Evolutionary conservation across 768 basidiomycete genomes (phyloP).

Genomic region (Chalciporus chontae): DNA sequence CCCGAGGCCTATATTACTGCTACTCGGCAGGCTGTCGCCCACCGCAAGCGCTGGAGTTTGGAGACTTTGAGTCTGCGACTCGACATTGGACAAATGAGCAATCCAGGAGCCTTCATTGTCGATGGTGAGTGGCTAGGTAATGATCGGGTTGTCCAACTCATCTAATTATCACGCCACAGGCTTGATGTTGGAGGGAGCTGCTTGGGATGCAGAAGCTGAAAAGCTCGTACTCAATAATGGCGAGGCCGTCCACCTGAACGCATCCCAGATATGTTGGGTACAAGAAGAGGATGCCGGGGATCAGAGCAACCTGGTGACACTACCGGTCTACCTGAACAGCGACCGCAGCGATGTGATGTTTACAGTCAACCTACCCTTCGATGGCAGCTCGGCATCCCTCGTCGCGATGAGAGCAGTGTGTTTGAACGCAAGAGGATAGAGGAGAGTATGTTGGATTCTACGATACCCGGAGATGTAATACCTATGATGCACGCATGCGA

Average conservation of each 20-base stretch:
- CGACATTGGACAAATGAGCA: conserved; percentile 77
- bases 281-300: conserved; percentile 42
- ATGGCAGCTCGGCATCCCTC: conserved; percentile 57
- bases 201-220: conserved; percentile 54
- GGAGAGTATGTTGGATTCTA: conserved; percentile 4
- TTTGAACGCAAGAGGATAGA: conserved; percentile 73
- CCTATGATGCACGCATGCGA: conserved; percentile 17
- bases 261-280: conserved; percentile 88
- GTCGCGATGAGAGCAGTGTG: conserved; percentile 90
- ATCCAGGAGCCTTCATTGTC: conserved; percentile 77
- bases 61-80: conserved; percentile 81
- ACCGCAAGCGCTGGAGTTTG: conserved; percentile 87
- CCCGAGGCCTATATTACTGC: conserved; percentile 97
- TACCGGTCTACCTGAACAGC: conserved; percentile 91
- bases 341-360: conserved; percentile 90
- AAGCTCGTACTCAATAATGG: conserved; percentile 82
- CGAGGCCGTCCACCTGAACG: conserved; percentile 68
- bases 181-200: conserved; percentile 82
- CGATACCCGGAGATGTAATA: conserved; percentile 27
- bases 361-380: conserved; percentile 81
- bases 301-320: conserved; percentile 52
- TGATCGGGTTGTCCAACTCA: not conserved
- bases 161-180: conserved; percentile 44
- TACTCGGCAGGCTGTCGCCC: conserved; percentile 92
- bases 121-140: conserved; percentile 60